These are phyloP conservation scores for Spiraea crenata DNA, from an alignment of 331 rosid species.

Conservation along the genomic window DNA sequence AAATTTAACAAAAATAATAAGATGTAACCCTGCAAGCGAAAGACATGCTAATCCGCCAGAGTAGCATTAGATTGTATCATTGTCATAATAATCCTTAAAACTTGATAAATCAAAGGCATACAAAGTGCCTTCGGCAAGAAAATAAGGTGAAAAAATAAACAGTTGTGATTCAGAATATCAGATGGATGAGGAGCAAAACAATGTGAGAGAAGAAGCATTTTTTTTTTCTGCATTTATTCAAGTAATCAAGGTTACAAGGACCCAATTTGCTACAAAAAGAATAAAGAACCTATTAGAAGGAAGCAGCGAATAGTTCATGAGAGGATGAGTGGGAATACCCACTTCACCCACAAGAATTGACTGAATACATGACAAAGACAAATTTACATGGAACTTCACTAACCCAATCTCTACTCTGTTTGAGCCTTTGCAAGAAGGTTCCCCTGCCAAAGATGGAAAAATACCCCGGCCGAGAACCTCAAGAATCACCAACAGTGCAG, in stretches of 20 bases:
- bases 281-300: conserved; percentile 50
- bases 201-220: conserved; percentile 4
- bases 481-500: conserved; percentile 60
- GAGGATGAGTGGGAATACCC: conserved; percentile 44
- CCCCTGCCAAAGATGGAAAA: conserved; percentile 65
- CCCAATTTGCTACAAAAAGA: conserved; percentile 62
- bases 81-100: too few relatives aligned
- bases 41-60: too few relatives aligned
- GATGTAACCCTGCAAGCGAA: too few relatives aligned
- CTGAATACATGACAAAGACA: conserved; percentile 29
- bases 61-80: too few relatives aligned
- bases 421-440: conserved; percentile 57
- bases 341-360: conserved; percentile 40
- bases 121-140: background rate
- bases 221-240: conserved; percentile 49
- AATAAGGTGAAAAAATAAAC: background rate
- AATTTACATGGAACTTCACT: conserved; percentile 54
- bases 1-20: too few relatives aligned
- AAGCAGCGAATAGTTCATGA: conserved; percentile 51
- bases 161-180: too few relatives aligned
- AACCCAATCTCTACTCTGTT: conserved; percentile 37
- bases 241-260: conserved; percentile 53
- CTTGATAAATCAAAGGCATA: background rate
- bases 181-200: background rate
- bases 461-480: conserved; percentile 67